Evolutionary conservation across 352 stramenopile species (phyloP).

Genomic region (Blastocystis sp.): DNA sequence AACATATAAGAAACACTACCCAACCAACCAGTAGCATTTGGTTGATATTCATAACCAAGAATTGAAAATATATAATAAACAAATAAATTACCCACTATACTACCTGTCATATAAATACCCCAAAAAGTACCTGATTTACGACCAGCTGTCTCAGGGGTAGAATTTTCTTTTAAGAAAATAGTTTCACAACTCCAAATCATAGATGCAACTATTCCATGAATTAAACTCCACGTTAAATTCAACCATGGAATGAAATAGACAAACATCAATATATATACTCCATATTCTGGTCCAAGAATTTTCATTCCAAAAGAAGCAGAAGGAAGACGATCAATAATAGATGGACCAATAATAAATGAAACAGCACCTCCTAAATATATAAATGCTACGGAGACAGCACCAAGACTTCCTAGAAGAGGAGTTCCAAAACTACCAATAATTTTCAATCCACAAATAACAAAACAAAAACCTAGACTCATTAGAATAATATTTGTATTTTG

Average conservation of each 20-base stretch:
- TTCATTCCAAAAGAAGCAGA: slow-evolving; percentile 33
- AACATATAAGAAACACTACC: slow-evolving; percentile 27
- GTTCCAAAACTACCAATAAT: slow-evolving; percentile 30
- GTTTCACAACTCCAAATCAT: slow-evolving; percentile 26
- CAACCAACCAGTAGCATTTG: no score
- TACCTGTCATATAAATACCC: slow-evolving; percentile 37
- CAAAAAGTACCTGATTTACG: slow-evolving; percentile 35
- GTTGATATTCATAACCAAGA: no score
- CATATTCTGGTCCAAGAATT: slow-evolving; percentile 29
- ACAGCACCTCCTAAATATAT: slow-evolving; percentile 32
- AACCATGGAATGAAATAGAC: slow-evolving; percentile 26
- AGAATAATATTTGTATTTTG: no score
- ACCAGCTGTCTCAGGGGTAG: slow-evolving; percentile 5
- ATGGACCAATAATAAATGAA: slow-evolving; percentile 30
- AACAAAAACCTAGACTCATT: no score
- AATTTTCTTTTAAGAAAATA: slow-evolving; percentile 30
- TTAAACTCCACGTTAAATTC: slow-evolving; percentile 30
- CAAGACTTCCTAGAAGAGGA: slow-evolving; percentile 27
- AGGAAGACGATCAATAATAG: slow-evolving; percentile 23
- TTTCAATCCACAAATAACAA: no score
- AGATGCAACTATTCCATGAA: slow-evolving; percentile 32
- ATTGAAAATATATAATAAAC: slow-evolving; percentile 33
- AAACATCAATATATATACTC: slow-evolving; percentile 34
- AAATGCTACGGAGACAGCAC: slow-evolving; percentile 15
- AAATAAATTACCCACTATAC: slow-evolving; percentile 8